A percentile compares a stretch with the other conserved stretches of the same genome.
Conservation (phyloP, 495 filamentous ascomycete genomes). For the Aspergillus haitiensis region DNA sequence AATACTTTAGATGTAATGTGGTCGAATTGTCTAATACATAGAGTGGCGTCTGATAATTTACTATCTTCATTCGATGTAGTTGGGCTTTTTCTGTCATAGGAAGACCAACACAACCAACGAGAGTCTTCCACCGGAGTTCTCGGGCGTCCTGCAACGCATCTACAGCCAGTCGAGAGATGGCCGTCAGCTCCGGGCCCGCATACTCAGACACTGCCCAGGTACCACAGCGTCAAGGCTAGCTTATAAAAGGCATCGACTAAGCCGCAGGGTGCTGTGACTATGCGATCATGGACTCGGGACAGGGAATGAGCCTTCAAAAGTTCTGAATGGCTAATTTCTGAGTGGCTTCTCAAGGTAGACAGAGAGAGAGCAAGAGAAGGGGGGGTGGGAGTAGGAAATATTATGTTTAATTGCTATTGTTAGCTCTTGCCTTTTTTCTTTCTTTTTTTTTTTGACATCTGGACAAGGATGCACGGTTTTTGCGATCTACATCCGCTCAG, state of each 20-base stretch:
- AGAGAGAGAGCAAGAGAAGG: no score
- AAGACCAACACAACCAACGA: slow-evolving; percentile 4
- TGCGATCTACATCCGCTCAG: slow-evolving; percentile 21
- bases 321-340: neutral
- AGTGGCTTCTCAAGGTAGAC: neutral
- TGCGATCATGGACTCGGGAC: slow-evolving; percentile 1
- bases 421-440: neutral
- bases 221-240: neutral
- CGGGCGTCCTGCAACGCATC: slow-evolving; percentile 22
- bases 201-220: slow-evolving; percentile 1
- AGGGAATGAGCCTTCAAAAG: neutral
- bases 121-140: slow-evolving; percentile 13
- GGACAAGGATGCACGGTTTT: slow-evolving; percentile 2
- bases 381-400: neutral
- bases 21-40: neutral
- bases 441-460: neutral
- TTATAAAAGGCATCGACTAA: neutral
- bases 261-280: slow-evolving; percentile 11
- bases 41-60: neutral
- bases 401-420: neutral
- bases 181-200: slow-evolving; percentile 23
- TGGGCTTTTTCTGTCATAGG: neutral
- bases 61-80: neutral
- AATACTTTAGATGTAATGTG: no score
- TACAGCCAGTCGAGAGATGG: slow-evolving; percentile 20